Conservation (phyloP, 768 basidiomycete species). For the Paxillus involutus region DNA sequence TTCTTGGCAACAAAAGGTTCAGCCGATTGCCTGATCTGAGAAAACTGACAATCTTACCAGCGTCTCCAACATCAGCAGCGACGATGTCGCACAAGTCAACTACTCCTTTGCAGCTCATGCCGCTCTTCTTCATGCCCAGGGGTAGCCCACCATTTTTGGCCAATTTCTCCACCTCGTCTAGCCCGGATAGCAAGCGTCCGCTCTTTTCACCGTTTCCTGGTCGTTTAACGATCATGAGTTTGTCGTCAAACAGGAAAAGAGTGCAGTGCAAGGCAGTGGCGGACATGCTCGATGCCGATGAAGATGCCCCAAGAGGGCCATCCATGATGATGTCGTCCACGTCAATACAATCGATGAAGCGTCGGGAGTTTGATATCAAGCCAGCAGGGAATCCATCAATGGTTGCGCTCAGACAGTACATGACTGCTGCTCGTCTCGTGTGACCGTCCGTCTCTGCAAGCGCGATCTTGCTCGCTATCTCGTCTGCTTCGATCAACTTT, state of each 20-base stretch:
- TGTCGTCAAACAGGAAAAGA: conserved; percentile 93
- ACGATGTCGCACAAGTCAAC: conserved; percentile 84
- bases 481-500: conserved; percentile 81
- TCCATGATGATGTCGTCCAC: conserved; percentile 78
- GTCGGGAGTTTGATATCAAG: conserved; percentile 85
- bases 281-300: conserved; percentile 40
- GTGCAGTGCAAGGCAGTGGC: conserved; percentile 72
- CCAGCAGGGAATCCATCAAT: conserved; percentile 91
- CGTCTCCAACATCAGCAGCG: conserved; percentile 80
- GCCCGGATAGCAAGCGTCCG: conserved; percentile 67
- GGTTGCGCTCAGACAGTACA: conserved; percentile 80
- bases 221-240: conserved; percentile 87
- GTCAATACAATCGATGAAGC: conserved; percentile 90
- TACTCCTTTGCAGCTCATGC: conserved; percentile 81
- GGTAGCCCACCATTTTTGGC: conserved; percentile 63
- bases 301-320: conserved; percentile 38
- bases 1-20: conserved; percentile 46
- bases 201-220: conserved; percentile 74
- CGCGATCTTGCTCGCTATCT: conserved; percentile 88
- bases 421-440: conserved; percentile 84
- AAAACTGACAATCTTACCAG: conserved; percentile 51
- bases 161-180: conserved; percentile 77
- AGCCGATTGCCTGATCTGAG: conserved; percentile 4
- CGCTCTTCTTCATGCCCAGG: conserved; percentile 69
- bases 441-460: conserved; percentile 89